phyloP scores from a whole-genome alignment of 2,329 filamentous ascomycete species.

The Pseudocercospora cruenta region DNA sequence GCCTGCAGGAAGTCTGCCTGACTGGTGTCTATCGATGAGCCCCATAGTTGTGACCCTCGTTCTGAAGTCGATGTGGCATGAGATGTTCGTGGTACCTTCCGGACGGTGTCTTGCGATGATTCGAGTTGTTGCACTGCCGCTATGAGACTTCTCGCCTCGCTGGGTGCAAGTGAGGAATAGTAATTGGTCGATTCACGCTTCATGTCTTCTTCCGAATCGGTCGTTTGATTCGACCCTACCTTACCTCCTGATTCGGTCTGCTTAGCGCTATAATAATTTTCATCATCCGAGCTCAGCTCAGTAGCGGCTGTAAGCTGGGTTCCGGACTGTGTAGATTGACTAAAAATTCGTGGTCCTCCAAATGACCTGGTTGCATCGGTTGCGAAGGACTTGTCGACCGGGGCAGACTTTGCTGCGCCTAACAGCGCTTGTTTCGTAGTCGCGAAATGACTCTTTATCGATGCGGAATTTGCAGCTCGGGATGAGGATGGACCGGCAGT shows the following conservation, averaged over 20 bases:
- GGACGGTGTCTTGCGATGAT: constrained; percentile 11
- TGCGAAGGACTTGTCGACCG: not conserved
- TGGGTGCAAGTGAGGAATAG: constrained; percentile 13
- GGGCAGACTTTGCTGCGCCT: not conserved
- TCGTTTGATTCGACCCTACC: not conserved
- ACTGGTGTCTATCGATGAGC: constrained; percentile 6
- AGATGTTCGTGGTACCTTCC: not conserved
- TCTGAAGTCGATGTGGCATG: not conserved
- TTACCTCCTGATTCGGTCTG: not conserved
- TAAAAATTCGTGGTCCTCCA: constrained; percentile 18
- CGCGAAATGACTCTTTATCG: constrained; percentile 12
- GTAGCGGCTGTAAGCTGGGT: constrained; percentile 22
- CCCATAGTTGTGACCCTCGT: constrained; percentile 13
- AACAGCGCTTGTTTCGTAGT: not conserved
- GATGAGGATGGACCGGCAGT: not conserved
- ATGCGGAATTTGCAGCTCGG: too few relatives aligned
- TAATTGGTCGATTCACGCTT: constrained; percentile 15
- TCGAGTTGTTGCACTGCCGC: not conserved
- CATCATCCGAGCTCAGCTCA: constrained; percentile 16
- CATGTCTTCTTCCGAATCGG: not conserved
- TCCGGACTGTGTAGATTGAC: not conserved
- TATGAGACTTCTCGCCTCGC: constrained; percentile 8
- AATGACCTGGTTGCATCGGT: constrained; percentile 21
- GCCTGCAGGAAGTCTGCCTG: not conserved
- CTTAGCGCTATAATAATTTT: not conserved